These are phyloP conservation scores for Diaporthe aspalathi DNA, from an alignment of 2,329 filamentous ascomycete species.

Conservation along the genomic window DNA sequence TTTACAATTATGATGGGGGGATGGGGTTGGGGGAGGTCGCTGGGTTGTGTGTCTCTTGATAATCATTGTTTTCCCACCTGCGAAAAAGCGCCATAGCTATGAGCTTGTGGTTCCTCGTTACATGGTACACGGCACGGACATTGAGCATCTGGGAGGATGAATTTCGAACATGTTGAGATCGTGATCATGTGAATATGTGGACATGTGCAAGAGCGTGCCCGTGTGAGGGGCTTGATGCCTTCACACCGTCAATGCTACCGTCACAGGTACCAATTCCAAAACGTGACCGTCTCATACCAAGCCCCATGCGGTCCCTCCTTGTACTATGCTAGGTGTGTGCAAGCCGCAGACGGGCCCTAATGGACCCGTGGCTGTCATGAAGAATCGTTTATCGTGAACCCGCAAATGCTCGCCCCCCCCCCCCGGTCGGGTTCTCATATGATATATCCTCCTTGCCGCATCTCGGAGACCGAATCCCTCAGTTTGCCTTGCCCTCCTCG, in stretches of 20 bases:
- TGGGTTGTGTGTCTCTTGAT: not conserved
- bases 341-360: not conserved
- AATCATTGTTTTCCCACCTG: not conserved
- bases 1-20: not conserved
- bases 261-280: not conserved
- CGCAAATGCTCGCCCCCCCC: not conserved
- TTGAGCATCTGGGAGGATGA: not conserved
- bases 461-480: not conserved
- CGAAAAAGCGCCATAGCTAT: not conserved
- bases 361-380: not conserved
- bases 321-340: constrained; percentile 25
- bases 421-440: not conserved
- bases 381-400: not conserved
- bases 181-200: not conserved
- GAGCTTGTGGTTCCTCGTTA: not conserved
- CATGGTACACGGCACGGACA: not conserved
- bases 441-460: not conserved
- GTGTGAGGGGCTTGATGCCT: not conserved
- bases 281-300: not conserved
- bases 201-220: not conserved
- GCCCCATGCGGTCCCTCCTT: too few species aligned
- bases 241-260: constrained; percentile 10
- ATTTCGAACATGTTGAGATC: not conserved
- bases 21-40: not conserved
- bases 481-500: constrained; percentile 42